These are phyloP conservation scores for Macadamia integrifolia DNA, from an alignment of 164 flowering plant species.

Conservation along the genomic window DNA sequence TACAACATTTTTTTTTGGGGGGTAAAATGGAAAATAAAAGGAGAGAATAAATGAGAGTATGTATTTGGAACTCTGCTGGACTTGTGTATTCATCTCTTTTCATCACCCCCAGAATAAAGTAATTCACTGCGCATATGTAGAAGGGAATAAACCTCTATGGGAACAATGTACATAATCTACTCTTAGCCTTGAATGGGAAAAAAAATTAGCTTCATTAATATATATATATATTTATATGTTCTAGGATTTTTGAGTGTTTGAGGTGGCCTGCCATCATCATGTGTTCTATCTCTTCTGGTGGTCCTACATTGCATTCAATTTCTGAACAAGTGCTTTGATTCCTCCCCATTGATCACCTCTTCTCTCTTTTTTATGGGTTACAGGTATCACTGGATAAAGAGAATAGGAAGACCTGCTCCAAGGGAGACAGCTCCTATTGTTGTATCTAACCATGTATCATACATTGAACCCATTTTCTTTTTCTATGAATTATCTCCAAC, in stretches of 20 bases:
- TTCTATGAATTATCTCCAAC: constrained; percentile 93
- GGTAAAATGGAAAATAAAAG: too few species aligned
- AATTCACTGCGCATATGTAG: too few species aligned
- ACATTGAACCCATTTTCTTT: constrained; percentile 86
- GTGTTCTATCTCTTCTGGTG: not conserved
- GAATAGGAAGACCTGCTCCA: constrained; percentile 77
- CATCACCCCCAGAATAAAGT: too few species aligned
- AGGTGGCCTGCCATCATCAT: not conserved
- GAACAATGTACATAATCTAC: too few species aligned
- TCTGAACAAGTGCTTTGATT: not conserved
- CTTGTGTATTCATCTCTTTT: not conserved
- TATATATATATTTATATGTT: too few species aligned
- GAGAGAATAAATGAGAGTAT: not conserved
- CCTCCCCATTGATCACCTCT: too few species aligned
- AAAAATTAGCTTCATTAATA: not conserved
- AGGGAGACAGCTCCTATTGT: constrained; percentile 89
- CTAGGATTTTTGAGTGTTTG: not conserved
- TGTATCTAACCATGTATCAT: constrained; percentile 93
- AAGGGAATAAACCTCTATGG: too few species aligned
- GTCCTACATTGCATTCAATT: not conserved
- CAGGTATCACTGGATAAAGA: constrained; percentile 93
- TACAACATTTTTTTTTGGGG: not conserved
- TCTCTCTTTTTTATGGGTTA: constrained; percentile 2
- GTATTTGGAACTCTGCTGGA: not conserved
- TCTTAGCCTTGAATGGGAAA: not conserved